Percentiles rank a stretch among this genome's conserved stretches.
Evolutionary conservation across 148 eudicot genomes (phyloP).

Genomic region (Oxyria digyna): DNA sequence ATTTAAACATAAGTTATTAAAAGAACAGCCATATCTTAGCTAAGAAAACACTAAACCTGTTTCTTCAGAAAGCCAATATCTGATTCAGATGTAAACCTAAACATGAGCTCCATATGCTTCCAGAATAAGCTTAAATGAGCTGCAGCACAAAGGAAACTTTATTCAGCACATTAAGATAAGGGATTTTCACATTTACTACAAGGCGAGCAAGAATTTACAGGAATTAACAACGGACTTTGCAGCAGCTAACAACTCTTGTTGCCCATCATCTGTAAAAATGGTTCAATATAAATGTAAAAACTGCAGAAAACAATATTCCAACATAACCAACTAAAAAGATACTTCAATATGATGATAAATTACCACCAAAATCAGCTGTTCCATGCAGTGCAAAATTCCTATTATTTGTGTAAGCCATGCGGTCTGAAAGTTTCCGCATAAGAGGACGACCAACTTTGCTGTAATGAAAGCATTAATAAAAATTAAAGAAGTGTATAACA

Average conservation of each 20-base stretch:
- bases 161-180: neutral
- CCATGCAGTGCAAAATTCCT: conserved; percentile 33
- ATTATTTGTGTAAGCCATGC: conserved; percentile 44
- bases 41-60: conserved; percentile 24
- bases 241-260: conserved; percentile 57
- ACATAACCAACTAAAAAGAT: neutral
- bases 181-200: neutral
- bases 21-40: neutral
- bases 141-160: conserved; percentile 18
- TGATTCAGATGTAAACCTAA: conserved; percentile 41
- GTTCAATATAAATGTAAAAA: conserved; percentile 2
- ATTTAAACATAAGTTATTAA: neutral
- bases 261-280: conserved; percentile 54
- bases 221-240: conserved; percentile 37
- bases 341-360: neutral
- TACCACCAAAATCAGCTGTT: conserved; percentile 53
- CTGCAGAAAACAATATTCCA: neutral
- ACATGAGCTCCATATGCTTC: conserved; percentile 53
- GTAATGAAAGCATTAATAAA: conserved; percentile 13
- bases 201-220: conserved; percentile 21
- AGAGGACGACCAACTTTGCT: conserved; percentile 56
- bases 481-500: neutral
- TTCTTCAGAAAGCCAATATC: conserved; percentile 42
- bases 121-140: conserved; percentile 48
- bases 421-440: conserved; percentile 50